Conservation (phyloP, 2,329 filamentous ascomycete genomes). For the Trichophyton schoenleinii region DNA sequence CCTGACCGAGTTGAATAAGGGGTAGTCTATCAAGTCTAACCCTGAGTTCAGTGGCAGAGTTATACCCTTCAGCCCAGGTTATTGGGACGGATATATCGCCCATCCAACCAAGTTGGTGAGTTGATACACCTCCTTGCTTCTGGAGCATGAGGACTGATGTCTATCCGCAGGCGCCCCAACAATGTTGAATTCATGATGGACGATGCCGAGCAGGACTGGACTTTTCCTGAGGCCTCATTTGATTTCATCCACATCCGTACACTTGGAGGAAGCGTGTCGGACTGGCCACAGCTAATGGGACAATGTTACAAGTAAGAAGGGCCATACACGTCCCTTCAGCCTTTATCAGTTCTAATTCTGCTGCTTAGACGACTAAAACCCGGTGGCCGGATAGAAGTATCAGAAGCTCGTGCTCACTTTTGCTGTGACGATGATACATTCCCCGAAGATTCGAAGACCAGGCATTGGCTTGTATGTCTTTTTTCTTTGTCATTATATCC, state of each 20-base stretch:
- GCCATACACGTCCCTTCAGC: slow-evolving; percentile 9
- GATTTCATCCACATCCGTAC: slow-evolving; percentile 45
- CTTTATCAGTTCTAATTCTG: slow-evolving; percentile 11
- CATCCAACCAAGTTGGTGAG: slow-evolving; percentile 11
- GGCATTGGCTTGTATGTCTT: slow-evolving; percentile 9
- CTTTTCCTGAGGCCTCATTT: slow-evolving; percentile 37
- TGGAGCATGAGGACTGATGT: not conserved
- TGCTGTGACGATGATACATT: slow-evolving; percentile 12
- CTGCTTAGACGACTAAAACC: slow-evolving; percentile 17
- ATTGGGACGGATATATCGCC: slow-evolving; percentile 11
- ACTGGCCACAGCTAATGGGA: slow-evolving; percentile 40
- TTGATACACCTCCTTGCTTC: not conserved
- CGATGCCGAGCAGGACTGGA: slow-evolving; percentile 50
- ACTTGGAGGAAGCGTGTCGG: slow-evolving; percentile 41
- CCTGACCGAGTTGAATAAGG: not conserved
- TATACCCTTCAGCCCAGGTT: slow-evolving; percentile 9
- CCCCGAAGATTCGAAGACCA: slow-evolving; percentile 8
- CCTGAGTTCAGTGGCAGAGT: slow-evolving; percentile 8
- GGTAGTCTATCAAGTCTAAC: not conserved
- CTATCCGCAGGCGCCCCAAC: slow-evolving; percentile 38
- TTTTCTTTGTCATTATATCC: not conserved
- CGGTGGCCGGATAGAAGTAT: slow-evolving; percentile 19
- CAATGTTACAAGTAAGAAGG: slow-evolving; percentile 36
- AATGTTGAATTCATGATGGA: slow-evolving; percentile 53
- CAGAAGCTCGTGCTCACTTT: slow-evolving; percentile 13